A percentile compares a stretch with the other conserved stretches of the same genome.
These are phyloP conservation scores for Boletus mariae DNA, from an alignment of 1,284 basidiomycete species.

Conservation along the genomic window DNA sequence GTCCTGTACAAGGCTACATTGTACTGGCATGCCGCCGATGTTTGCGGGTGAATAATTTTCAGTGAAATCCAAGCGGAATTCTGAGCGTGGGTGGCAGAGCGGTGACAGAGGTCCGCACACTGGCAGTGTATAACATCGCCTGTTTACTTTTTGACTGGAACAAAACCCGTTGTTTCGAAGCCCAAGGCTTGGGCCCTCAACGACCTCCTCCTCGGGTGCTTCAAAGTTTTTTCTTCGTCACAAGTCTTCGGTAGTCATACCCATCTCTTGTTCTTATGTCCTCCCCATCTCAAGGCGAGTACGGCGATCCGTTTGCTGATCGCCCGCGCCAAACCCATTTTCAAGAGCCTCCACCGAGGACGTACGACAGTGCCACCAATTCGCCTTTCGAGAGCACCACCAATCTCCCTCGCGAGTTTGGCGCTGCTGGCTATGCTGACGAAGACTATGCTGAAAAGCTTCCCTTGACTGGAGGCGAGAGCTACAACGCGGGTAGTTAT, in stretches of 20 bases:
- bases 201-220: slow-evolving; percentile 5
- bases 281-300: slow-evolving; percentile 42
- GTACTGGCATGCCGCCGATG: not conserved
- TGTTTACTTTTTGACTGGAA: slow-evolving; percentile 25
- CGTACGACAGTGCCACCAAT: slow-evolving; percentile 42
- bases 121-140: slow-evolving; percentile 38
- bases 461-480: slow-evolving; percentile 58
- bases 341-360: slow-evolving; percentile 44
- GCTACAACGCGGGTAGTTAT: slow-evolving; percentile 51
- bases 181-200: slow-evolving; percentile 14
- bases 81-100: slow-evolving; percentile 11
- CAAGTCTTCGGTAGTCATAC: slow-evolving; percentile 6
- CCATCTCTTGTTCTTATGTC: slow-evolving; percentile 40
- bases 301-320: slow-evolving; percentile 70
- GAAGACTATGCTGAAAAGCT: slow-evolving; percentile 71
- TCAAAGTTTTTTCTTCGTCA: slow-evolving; percentile 7
- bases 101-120: slow-evolving; percentile 28
- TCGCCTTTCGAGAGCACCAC: slow-evolving; percentile 52
- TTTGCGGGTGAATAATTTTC: not conserved
- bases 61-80: not conserved
- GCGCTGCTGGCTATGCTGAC: slow-evolving; percentile 46
- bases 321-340: slow-evolving; percentile 58
- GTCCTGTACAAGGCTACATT: slow-evolving; percentile 3
- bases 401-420: slow-evolving; percentile 54
- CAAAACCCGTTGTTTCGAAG: slow-evolving; percentile 25